Base-by-base conservation (phyloP, 306 rosid genomes). In the Clitoria ternatea region DNA sequence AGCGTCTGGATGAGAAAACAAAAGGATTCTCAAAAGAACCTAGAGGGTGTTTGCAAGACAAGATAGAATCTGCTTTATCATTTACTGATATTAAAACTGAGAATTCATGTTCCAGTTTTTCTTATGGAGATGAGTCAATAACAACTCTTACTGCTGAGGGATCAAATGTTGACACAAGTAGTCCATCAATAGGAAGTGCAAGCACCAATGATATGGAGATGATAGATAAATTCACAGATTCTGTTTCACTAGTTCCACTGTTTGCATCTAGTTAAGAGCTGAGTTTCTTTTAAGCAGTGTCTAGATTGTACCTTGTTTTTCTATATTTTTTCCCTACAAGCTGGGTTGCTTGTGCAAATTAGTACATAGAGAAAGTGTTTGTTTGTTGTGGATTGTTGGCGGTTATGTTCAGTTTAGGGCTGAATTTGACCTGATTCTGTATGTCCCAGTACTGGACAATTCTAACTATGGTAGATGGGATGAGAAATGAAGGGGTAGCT, bases 341-440 rank as follows among this genome's bases (percentile, higher is more conserved):
- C 83, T 44, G 20, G 83, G 74, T 78, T 81, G 82, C 84, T 81
- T 76, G 74, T 85, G 89, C 83, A 83, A 53, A 69, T 70, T 66
- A 63, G 67, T 70, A 80, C 70, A 52, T 43, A 76, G 66, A 75
- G 63, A 79, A 75, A 70, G 65, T 77, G 80, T 82, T 81, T 84
- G 86, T 20, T 75, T 78, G 81, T 66, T 78, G 79, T 54, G 75
- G 80, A 20, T 78, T 87, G 72, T 80, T 76, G 42, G 72, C 50
- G 60, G 73, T 59, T 70, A 12, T 69, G 87, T 89, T 89, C 94
- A 91, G 97, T 77, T 87, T 83, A 72, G 87, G 80, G 97, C 97
- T 94, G 97, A 90, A 91, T 77, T 54, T 77, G 66, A 73, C 73
- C 52, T 65, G 45, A 76, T 56, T 71, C 49, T 80, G 69, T 73